Evolutionary conservation across 2,329 filamentous ascomycete species (phyloP).

Genomic region (Ciborinia camelliae): DNA sequence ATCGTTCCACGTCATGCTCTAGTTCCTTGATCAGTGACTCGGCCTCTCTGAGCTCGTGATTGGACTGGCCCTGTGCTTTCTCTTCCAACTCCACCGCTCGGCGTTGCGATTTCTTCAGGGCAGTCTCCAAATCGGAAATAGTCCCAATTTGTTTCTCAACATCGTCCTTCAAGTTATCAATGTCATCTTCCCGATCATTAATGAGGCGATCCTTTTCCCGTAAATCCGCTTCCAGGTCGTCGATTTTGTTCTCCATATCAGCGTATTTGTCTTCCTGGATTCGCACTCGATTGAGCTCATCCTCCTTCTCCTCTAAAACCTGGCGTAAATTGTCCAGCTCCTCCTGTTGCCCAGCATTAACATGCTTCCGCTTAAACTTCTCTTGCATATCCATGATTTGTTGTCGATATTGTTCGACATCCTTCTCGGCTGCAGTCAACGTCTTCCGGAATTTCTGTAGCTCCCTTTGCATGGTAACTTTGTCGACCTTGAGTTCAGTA

Average conservation of each 20-base stretch:
- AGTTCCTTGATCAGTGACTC: slow-evolving; percentile 53
- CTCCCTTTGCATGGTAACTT: slow-evolving; percentile 84
- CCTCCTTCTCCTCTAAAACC: slow-evolving; percentile 54
- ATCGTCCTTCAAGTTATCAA: slow-evolving; percentile 62
- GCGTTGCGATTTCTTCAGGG: slow-evolving; percentile 54
- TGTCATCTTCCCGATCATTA: slow-evolving; percentile 70
- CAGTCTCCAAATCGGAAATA: slow-evolving; percentile 55
- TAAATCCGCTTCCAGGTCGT: slow-evolving; percentile 71
- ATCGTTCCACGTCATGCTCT: slow-evolving; percentile 51
- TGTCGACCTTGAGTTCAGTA: slow-evolving; percentile 90
- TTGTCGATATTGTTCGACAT: slow-evolving; percentile 77
- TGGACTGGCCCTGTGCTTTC: slow-evolving; percentile 46
- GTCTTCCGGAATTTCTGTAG: slow-evolving; percentile 83
- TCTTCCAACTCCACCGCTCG: slow-evolving; percentile 55
- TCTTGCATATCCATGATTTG: slow-evolving; percentile 82
- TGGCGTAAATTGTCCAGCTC: slow-evolving; percentile 58
- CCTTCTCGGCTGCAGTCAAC: slow-evolving; percentile 75
- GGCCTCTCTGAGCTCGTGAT: slow-evolving; percentile 42
- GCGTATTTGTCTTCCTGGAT: slow-evolving; percentile 57
- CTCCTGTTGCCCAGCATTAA: slow-evolving; percentile 63
- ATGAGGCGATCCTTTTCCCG: slow-evolving; percentile 72
- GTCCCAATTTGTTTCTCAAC: slow-evolving; percentile 51
- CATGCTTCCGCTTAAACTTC: slow-evolving; percentile 71
- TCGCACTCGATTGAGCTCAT: slow-evolving; percentile 49
- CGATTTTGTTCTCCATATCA: slow-evolving; percentile 68